Evolutionary conservation across 2,329 filamentous ascomycete species (phyloP).

Genomic region (Ophiognomonia clavigignenti-juglandacearum): DNA sequence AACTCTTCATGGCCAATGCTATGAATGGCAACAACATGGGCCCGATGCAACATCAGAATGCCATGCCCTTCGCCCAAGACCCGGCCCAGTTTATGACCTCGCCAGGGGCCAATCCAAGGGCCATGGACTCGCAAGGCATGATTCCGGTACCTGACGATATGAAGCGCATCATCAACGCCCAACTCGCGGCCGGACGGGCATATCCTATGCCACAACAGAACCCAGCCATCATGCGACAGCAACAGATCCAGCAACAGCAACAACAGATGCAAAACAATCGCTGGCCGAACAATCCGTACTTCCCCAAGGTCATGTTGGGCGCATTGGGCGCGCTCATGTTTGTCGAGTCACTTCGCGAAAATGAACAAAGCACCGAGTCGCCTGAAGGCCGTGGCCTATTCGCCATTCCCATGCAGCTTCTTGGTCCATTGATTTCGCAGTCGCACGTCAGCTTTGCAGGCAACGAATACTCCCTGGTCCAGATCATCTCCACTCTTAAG

Average conservation of each 20-base stretch:
- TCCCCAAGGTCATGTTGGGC: slow-evolving; percentile 83
- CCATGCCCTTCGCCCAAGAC: slow-evolving; percentile 46
- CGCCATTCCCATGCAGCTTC: slow-evolving; percentile 55
- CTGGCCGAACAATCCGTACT: slow-evolving; percentile 54
- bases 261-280: slow-evolving; percentile 41
- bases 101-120: slow-evolving; percentile 36
- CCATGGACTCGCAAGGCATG: slow-evolving; percentile 48
- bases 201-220: slow-evolving; percentile 40
- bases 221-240: slow-evolving; percentile 45
- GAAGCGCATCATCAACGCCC: slow-evolving; percentile 55
- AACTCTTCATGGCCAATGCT: slow-evolving; percentile 74
- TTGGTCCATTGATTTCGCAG: slow-evolving; percentile 42
- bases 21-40: slow-evolving; percentile 57
- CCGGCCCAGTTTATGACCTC: slow-evolving; percentile 37
- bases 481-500: slow-evolving; percentile 48
- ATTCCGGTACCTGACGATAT: slow-evolving; percentile 64
- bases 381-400: slow-evolving; percentile 63
- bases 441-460: slow-evolving; percentile 51
- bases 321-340: slow-evolving; percentile 91
- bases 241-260: slow-evolving; percentile 50
- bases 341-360: slow-evolving; percentile 69
- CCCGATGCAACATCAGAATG: slow-evolving; percentile 48
- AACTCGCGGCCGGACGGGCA: slow-evolving; percentile 49
- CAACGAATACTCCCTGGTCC: slow-evolving; percentile 40
- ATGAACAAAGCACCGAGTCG: slow-evolving; percentile 59